Evolutionary conservation across 176 grass and related monocot genomes (phyloP), one percentile per base, ranked within the genome.

Genomic region (Rhynchospora tenuis): DNA sequence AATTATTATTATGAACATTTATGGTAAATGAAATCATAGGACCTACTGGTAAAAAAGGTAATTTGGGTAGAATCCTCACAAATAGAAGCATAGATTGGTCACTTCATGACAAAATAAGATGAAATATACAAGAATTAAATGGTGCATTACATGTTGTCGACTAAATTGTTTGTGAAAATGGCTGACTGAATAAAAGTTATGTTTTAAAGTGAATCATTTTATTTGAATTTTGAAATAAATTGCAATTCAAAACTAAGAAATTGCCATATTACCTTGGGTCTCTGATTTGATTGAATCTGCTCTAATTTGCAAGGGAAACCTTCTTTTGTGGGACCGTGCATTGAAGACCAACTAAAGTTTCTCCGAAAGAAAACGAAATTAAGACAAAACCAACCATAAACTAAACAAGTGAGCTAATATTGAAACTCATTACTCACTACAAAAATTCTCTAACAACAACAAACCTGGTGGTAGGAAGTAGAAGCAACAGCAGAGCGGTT

Each of bases 241-340:
- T 61, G 26, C 80, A 67, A 67, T 27, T 67, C 59, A 64, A 67
- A 61, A 66, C 31, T 66, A 24, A 23, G n/a, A 48, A 52, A 26
- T 6, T 44, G 20, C 15, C 57, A 81, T 20, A 82, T 82, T 82
- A 82, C 80, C 80, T 82, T 46, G 61, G 10, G 42, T 29, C 13
- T 82, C 63, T 63, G 61, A 51, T 50, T 47, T 51, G 24, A 67
- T 28, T 14, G 63, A 31, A 16, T 54, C 46, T 19, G 80, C 80
- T 82, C 80, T 82, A 45, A 66, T 65, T 82, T 82, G 80, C 61
- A 51, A 82, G 13, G 80, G 63, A 54, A 82, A 29, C 59, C 50
- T 82, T 52, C 59, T 67, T 38, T 82, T 82, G 61, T 62, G 58
- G 26, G 8, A 81, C 42, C 63, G 9, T 24, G 38, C 54, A 81